Base-by-base conservation (phyloP, 306 rosid genomes). In the Cucurbita maxima region DNA sequence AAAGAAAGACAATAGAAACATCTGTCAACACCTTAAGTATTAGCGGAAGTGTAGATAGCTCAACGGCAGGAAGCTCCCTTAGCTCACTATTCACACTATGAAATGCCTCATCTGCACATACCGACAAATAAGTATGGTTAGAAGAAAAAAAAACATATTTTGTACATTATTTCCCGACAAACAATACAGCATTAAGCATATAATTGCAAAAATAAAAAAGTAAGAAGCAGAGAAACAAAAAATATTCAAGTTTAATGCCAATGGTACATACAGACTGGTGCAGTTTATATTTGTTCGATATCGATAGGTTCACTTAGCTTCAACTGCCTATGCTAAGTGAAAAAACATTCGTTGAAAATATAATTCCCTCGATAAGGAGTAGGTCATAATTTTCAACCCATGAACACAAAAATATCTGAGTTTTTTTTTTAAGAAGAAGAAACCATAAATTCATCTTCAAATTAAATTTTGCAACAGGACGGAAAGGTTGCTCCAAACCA, bases 51-150 rank as follows among this genome's bases (percentile, higher is more conserved):
- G 96, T 87, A 40, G 96, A 83, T 57, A 90, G 86, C 74, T 88
- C 97, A 36, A 93, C 87, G 9, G 85, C 88, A 66, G 98, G 98
- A 83, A 90, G 86, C 77, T 93, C 98, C 82, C 87, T 87, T 61
- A 87, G 76, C 83, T 90, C 94, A 64, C 90, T 82, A 74, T 83
- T 90, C 58, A 84, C 86, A 77, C 83, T 81, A 71, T 86, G 92
- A 83, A 84, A 90, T 75, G 97, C 76, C 80, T 88, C 97, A 57
- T 77, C 98, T 93, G 76, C 64, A 85, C 45, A 58, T 41, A 75
- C 13, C 34, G 72, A 66, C 37, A 72, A 40, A 78, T 12, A 34
- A 22, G 13, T 20, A 12, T 13, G 54, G 71, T 76, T 66, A 58
- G 73, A 47, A 68, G 53, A 14, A 47, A 19, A 47, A 4, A 6